A percentile compares a stretch with the other conserved stretches of the same genome.
Conservation (phyloP, 192 early-diverging fungal species). For the Pilaira anomala region DNA sequence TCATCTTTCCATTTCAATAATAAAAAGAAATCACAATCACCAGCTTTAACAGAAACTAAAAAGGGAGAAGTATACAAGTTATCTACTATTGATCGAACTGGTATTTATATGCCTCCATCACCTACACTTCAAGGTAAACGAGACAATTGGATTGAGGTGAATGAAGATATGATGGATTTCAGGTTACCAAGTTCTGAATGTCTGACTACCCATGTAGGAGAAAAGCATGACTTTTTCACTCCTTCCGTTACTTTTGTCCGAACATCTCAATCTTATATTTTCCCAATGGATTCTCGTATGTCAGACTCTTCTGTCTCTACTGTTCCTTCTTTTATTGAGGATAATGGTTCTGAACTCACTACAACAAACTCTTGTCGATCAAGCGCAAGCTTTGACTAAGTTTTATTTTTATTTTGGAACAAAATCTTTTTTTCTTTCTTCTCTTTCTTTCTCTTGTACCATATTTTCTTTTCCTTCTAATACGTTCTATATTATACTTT, state of each 20-base stretch:
- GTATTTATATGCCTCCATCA: slow-evolving; percentile 35
- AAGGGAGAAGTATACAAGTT: slow-evolving; percentile 29
- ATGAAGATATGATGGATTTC: slow-evolving; percentile 15
- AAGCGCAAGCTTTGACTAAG: too few species aligned
- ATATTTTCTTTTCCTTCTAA: background rate
- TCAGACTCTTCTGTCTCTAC: slow-evolving; percentile 2
- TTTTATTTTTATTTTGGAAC: background rate
- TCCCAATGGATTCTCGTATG: background rate
- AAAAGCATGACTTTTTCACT: slow-evolving; percentile 21
- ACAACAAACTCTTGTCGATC: background rate
- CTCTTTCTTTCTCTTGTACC: background rate
- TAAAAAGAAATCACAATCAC: background rate
- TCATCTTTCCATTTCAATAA: background rate
- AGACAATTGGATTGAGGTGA: slow-evolving; percentile 18
- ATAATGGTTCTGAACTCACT: background rate
- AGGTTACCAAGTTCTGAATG: slow-evolving; percentile 5
- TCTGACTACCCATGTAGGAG: slow-evolving; percentile 1
- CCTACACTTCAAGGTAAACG: slow-evolving; percentile 16
- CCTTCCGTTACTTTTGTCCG: slow-evolving; percentile 1
- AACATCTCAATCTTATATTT: slow-evolving; percentile 7
- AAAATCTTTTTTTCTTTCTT: background rate
- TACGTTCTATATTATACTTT: too few species aligned
- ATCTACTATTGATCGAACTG: slow-evolving; percentile 33
- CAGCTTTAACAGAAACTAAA: slow-evolving; percentile 5
- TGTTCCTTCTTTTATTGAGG: background rate